phyloP scores from a whole-genome alignment of 306 rosid genomes.

The Cucumis melo region DNA sequence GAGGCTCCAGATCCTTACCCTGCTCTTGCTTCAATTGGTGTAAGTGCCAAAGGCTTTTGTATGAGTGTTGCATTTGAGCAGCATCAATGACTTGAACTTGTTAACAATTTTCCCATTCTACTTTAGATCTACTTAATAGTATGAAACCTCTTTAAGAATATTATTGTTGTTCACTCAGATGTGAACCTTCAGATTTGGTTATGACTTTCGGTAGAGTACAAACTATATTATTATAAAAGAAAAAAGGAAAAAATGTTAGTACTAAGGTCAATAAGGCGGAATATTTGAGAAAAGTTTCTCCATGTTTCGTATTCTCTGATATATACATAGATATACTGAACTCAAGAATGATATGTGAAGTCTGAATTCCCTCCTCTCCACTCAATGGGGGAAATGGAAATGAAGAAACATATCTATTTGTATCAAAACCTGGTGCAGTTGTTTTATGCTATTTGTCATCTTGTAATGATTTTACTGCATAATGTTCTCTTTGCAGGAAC shows the following conservation, averaged over 20 bases:
- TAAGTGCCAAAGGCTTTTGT: conserved; percentile 31
- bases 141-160: background rate
- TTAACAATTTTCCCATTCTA: background rate
- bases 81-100: background rate
- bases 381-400: background rate
- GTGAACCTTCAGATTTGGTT: background rate
- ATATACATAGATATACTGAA: background rate
- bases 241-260: background rate
- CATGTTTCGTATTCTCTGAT: background rate
- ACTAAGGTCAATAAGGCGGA: background rate
- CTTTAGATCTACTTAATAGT: background rate
- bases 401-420: background rate
- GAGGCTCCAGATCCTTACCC: conserved; percentile 99
- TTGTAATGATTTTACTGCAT: background rate
- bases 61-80: conserved; percentile 3
- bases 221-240: background rate
- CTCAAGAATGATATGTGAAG: background rate
- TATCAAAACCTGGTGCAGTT: background rate
- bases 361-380: background rate
- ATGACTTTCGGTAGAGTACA: background rate
- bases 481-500: conserved; percentile 49
- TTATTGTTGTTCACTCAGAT: background rate
- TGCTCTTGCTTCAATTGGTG: conserved; percentile 79
- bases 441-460: background rate
- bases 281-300: background rate